A percentile compares a stretch with the other conserved stretches of the same genome.
Conservation (phyloP, 495 filamentous ascomycete genomes). For the Aspergillus steynii region DNA sequence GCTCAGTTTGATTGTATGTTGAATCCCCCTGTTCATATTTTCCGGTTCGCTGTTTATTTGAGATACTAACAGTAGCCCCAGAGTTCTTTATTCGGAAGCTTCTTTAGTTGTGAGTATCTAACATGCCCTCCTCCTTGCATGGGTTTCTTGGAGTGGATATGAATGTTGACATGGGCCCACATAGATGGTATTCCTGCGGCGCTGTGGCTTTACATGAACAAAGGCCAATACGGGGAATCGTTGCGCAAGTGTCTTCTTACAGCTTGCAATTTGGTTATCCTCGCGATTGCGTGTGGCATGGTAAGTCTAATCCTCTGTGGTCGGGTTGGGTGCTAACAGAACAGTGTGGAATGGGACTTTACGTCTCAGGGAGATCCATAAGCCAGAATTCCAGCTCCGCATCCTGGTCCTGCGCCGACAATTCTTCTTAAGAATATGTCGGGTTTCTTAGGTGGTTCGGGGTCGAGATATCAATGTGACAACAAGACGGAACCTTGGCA, state of each 20-base stretch:
- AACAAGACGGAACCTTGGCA: too few species aligned
- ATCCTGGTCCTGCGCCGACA: slow-evolving; percentile 48
- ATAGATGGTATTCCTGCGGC: slow-evolving; percentile 35
- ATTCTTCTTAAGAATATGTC: slow-evolving; percentile 14
- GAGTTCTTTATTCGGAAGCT: slow-evolving; percentile 41
- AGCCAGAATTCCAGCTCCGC: slow-evolving; percentile 35
- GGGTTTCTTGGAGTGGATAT: too few species aligned
- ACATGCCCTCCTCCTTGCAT: too few species aligned
- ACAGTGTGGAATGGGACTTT: slow-evolving; percentile 46
- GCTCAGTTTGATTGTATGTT: slow-evolving; percentile 44
- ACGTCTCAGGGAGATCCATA: slow-evolving; percentile 43
- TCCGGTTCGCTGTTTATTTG: too few species aligned
- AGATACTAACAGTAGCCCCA: too few species aligned
- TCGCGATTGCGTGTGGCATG: slow-evolving; percentile 34
- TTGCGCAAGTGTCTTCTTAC: slow-evolving; percentile 34
- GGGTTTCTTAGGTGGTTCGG: too few species aligned
- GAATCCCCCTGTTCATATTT: too few species aligned
- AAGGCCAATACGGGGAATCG: slow-evolving; percentile 29
- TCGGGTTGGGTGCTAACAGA: neutral
- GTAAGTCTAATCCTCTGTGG: slow-evolving; percentile 24
- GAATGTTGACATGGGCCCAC: too few species aligned
- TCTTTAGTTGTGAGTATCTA: slow-evolving; percentile 35
- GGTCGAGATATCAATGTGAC: too few species aligned
- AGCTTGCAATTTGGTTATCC: slow-evolving; percentile 27
- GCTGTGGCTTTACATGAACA: slow-evolving; percentile 46